phyloP scores from a whole-genome alignment of 2,329 filamentous ascomycete genomes.

The Plenodomus lindquistii region DNA sequence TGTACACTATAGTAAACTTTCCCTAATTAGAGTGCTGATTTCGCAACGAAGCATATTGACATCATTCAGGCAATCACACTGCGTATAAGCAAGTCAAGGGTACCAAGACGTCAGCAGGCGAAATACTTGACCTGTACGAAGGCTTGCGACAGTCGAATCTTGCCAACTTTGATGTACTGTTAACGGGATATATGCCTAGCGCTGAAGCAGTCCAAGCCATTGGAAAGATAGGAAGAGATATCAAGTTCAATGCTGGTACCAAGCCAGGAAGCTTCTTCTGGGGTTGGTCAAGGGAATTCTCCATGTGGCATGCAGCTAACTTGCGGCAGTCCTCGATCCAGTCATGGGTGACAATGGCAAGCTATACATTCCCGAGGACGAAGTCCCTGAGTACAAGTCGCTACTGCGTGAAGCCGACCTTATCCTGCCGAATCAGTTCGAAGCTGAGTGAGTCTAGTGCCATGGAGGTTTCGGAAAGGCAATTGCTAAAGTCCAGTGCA shows the following conservation, averaged over 20 bases:
- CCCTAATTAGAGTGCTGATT: neutral
- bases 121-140: slow-evolving; percentile 82
- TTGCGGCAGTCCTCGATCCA: slow-evolving; percentile 74
- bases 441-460: slow-evolving; percentile 73
- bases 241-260: slow-evolving; percentile 66
- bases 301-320: slow-evolving; percentile 15
- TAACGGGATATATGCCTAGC: slow-evolving; percentile 92
- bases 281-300: slow-evolving; percentile 54
- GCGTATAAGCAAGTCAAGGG: slow-evolving; percentile 90
- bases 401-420: slow-evolving; percentile 82
- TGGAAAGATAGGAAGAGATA: slow-evolving; percentile 79
- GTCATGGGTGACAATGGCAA: slow-evolving; percentile 97
- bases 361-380: slow-evolving; percentile 88
- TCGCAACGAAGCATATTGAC: slow-evolving; percentile 6
- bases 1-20: slow-evolving; percentile 85
- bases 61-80: slow-evolving; percentile 79
- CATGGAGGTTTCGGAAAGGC: neutral
- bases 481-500: slow-evolving; percentile 42
- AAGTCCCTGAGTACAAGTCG: slow-evolving; percentile 85
- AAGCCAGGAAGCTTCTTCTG: slow-evolving; percentile 85
- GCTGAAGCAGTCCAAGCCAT: slow-evolving; percentile 83
- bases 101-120: slow-evolving; percentile 75
- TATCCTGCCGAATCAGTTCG: slow-evolving; percentile 95
- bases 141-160: slow-evolving; percentile 83
- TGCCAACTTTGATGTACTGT: slow-evolving; percentile 88